These are phyloP conservation scores for Cladorrhinum sp. DNA, from an alignment of 2,329 filamentous ascomycete species.

Conservation along the genomic window DNA sequence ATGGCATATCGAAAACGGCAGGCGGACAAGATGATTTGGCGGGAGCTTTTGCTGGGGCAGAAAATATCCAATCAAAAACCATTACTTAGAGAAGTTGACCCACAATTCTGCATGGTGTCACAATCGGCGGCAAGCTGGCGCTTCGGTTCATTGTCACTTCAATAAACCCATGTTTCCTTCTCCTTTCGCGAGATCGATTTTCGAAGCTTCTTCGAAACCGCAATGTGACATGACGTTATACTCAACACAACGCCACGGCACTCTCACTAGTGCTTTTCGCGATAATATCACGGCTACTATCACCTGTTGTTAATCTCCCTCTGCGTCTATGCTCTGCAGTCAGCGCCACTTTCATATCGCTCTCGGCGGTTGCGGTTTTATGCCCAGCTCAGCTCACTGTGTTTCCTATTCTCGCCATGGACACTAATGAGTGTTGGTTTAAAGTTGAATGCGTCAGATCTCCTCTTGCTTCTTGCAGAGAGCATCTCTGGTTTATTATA, in stretches of 20 bases:
- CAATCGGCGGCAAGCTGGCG: conserved; percentile 17
- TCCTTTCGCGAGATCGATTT: not conserved
- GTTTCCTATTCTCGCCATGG: not conserved
- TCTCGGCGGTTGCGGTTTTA: conserved; percentile 1
- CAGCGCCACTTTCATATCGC: not conserved
- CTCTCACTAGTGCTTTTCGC: not conserved
- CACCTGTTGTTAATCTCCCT: not conserved
- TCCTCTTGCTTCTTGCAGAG: not conserved
- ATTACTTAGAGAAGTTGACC: not conserved
- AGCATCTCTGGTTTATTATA: not conserved
- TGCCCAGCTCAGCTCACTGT: not conserved
- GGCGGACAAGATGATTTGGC: conserved; percentile 4
- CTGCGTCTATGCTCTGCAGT: conserved; percentile 3
- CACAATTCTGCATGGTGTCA: conserved; percentile 4
- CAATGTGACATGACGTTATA: not conserved
- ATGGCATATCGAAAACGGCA: not conserved
- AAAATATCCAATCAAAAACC: conserved; percentile 11
- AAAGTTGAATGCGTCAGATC: not conserved
- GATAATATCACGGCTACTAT: conserved; percentile 3
- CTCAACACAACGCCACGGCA: not conserved
- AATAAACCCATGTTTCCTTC: not conserved
- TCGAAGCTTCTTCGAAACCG: not conserved
- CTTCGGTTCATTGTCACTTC: conserved; percentile 8
- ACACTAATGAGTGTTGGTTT: not conserved
- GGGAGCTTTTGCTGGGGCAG: not conserved